Base-by-base conservation (phyloP, 1,139 yeast genomes). In the Yamadazyma membranifaciens region DNA sequence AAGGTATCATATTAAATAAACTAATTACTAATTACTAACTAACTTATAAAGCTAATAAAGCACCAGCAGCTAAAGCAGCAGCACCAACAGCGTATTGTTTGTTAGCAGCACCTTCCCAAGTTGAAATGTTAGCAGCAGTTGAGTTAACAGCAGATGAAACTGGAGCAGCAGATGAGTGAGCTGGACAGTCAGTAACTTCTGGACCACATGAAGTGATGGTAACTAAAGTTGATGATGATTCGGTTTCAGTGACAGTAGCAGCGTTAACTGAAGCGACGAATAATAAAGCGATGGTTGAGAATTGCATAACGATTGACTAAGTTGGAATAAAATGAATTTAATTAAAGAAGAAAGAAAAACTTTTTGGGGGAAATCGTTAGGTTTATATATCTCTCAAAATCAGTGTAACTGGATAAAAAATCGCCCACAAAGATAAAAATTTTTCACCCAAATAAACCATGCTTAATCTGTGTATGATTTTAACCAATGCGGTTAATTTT, bases 51-150 rank as follows among this genome's bases (percentile, higher is more conserved):
- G 73, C 74, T 60, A 68, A 67, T 60, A 68, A 67, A 64, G 73
- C 73, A 65, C 73, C 73, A 45, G 73, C 75, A 59, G 70, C 73
- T 55, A 67, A 57, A 56, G 71, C 75, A 57, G 68, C 74, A 59
- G 65, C 68, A 67, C 73, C 74, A 48, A 64, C 71, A 56, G 62
- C 63, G 58, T 45, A 57, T 52, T 56, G 57, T 55, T 53, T 61
- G 52, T 53, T 52, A 44, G 60, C 64, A 51, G 62, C 62, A 48
- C 55, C 59, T 52, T 58, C 65, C 63, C 53, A 65, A 48, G 67
- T 53, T 42, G 70, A 57, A 47, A 64, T 65, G 62, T 60, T 61
- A 46, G 62, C 62, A 46, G 51, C 55, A 46, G 66, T 54, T 42
- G 57, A 45, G 59, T 56, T 56, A 44, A 55, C 51, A 40, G 56